Conservation (phyloP, 2,329 filamentous ascomycete species). For the Aspergillus persii region DNA sequence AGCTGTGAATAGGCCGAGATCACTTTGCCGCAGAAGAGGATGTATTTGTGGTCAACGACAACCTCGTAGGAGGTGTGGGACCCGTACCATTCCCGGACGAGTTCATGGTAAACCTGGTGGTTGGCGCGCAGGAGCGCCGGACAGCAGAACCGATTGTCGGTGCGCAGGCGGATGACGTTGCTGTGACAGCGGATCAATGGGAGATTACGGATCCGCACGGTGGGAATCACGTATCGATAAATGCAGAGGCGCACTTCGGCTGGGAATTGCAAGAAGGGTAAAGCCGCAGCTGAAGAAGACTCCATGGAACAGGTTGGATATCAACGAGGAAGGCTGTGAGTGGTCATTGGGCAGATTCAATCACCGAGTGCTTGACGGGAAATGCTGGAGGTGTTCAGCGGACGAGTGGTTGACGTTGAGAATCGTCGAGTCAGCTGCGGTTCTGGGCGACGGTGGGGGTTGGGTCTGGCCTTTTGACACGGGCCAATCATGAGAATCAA, state of each 20-base stretch:
- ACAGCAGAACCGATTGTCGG: conserved; percentile 3
- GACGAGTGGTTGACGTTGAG: not conserved
- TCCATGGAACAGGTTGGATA: not conserved
- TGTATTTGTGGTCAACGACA: conserved; percentile 10
- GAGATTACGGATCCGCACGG: conserved; percentile 6
- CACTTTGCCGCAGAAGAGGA: conserved; percentile 11
- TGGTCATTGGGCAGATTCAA: not conserved
- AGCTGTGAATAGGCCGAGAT: conserved; percentile 8
- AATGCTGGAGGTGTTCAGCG: not conserved
- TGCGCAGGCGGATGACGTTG: conserved; percentile 1
- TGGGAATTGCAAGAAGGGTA: conserved; percentile 6
- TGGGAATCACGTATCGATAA: conserved; percentile 6
- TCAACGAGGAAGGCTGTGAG: not conserved
- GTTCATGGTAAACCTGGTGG: conserved; percentile 8
- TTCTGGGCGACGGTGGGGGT: not conserved
- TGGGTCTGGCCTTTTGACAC: not conserved
- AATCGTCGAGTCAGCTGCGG: not conserved
- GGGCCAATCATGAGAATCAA: not conserved
- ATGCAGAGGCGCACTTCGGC: conserved; percentile 6
- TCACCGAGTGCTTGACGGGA: not conserved
- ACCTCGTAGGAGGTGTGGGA: conserved; percentile 7
- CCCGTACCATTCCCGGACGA: conserved; percentile 12
- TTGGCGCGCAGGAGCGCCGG: conserved; percentile 10
- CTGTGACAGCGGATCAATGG: conserved; percentile 3
- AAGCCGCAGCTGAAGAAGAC: not conserved